These are phyloP conservation scores for Lentinula raphanica DNA, from an alignment of 768 basidiomycete genomes.

Conservation along the genomic window DNA sequence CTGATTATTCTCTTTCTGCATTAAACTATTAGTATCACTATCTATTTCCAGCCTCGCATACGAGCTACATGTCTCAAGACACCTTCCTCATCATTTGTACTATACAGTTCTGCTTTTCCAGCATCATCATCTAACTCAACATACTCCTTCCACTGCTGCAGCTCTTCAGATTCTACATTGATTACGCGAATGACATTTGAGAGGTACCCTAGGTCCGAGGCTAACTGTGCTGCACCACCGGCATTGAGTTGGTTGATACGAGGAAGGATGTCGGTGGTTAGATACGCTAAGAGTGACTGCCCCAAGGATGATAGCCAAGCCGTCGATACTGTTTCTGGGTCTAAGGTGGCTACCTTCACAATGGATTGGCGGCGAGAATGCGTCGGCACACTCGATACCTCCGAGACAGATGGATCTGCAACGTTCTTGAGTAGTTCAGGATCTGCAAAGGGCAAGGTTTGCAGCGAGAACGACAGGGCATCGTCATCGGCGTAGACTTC, in stretches of 20 bases:
- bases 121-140: conserved; percentile 57
- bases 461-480: conserved; percentile 81
- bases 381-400: conserved; percentile 22
- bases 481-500: conserved; percentile 94
- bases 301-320: conserved; percentile 94
- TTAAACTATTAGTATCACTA: background rate
- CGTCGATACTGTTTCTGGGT: conserved; percentile 78
- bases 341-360: conserved; percentile 29
- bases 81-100: conserved; percentile 23
- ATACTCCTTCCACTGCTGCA: conserved; percentile 76
- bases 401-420: conserved; percentile 34
- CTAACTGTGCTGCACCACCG: conserved; percentile 76
- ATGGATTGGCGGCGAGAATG: conserved; percentile 40
- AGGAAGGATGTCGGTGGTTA: conserved; percentile 69
- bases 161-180: conserved; percentile 78
- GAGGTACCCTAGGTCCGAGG: conserved; percentile 84
- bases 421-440: conserved; percentile 44
- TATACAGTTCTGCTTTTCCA: conserved; percentile 27
- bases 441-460: conserved; percentile 72
- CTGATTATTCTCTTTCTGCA: too few relatives aligned
- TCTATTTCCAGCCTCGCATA: conserved; percentile 28
- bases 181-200: conserved; percentile 86
- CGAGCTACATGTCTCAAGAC: conserved; percentile 33
- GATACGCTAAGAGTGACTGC: conserved; percentile 66
- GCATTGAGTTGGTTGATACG: conserved; percentile 56